These are phyloP conservation scores for Allantophomopsis lycopodina DNA, from an alignment of 2,329 filamentous ascomycete species.

Conservation along the genomic window DNA sequence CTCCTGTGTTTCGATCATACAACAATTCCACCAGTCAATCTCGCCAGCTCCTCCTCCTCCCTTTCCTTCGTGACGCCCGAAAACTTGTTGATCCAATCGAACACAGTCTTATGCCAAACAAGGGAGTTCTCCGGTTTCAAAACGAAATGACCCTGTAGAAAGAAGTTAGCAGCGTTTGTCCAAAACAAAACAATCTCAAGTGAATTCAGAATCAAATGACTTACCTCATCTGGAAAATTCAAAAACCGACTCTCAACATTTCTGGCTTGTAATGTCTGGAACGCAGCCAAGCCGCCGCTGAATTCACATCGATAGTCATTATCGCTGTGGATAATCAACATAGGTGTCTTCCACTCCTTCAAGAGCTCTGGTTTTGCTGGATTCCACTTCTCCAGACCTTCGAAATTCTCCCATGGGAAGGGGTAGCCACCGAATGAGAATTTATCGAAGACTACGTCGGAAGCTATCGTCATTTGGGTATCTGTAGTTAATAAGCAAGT, in stretches of 20 bases:
- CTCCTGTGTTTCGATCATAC: too few species aligned
- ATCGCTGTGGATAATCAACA: slow-evolving; percentile 78
- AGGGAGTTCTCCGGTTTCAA: slow-evolving; percentile 79
- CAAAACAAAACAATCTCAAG: too few species aligned
- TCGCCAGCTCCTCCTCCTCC: too few species aligned
- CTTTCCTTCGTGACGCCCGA: background rate
- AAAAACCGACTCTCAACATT: slow-evolving; percentile 48
- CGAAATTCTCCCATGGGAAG: slow-evolving; percentile 47
- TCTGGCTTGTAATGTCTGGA: slow-evolving; percentile 44
- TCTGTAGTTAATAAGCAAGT: too few species aligned
- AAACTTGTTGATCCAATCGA: slow-evolving; percentile 52
- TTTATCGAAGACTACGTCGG: slow-evolving; percentile 49
- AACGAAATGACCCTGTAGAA: slow-evolving; percentile 26
- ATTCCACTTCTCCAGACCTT: slow-evolving; percentile 54
- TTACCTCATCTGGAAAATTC: slow-evolving; percentile 57
- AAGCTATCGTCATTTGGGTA: slow-evolving; percentile 13
- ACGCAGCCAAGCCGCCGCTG: slow-evolving; percentile 55
- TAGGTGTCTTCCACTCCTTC: slow-evolving; percentile 68
- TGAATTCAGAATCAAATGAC: too few species aligned
- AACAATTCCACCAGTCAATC: too few species aligned
- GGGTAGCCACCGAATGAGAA: slow-evolving; percentile 55
- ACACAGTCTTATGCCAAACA: slow-evolving; percentile 74
- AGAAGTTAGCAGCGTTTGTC: too few species aligned
- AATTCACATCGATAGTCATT: slow-evolving; percentile 79
- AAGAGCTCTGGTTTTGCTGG: slow-evolving; percentile 36